phyloP scores from a whole-genome alignment of 306 rosid genomes.

The Datisca glomerata region DNA sequence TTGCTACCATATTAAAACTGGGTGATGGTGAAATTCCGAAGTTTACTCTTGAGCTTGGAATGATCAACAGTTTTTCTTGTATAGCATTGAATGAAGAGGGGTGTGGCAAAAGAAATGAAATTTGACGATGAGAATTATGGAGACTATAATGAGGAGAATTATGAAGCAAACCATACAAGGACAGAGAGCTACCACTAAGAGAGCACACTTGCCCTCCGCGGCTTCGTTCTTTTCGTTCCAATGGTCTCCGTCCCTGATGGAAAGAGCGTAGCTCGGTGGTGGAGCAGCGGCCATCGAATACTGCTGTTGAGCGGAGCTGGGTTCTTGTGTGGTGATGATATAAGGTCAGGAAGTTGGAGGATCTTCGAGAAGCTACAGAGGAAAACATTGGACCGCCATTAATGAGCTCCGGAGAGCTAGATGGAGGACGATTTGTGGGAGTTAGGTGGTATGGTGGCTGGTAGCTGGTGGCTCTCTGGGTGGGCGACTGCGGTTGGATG shows the following conservation, averaged over 20 bases:
- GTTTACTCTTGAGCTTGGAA: constrained; percentile 5
- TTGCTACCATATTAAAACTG: constrained; percentile 5
- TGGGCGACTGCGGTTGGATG: not conserved
- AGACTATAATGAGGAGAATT: constrained; percentile 36
- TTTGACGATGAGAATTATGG: constrained; percentile 53
- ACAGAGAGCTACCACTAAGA: constrained; percentile 63
- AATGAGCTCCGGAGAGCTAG: constrained; percentile 1
- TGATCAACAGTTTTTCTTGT: constrained; percentile 40
- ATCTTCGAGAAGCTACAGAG: constrained; percentile 11
- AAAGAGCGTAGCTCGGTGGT: constrained; percentile 37
- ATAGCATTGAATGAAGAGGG: constrained; percentile 48
- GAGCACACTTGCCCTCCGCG: constrained; percentile 35
- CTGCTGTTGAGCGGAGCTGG: not conserved
- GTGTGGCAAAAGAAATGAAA: constrained; percentile 77
- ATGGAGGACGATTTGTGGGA: not conserved
- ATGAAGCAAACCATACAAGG: constrained; percentile 79
- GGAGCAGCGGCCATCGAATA: constrained; percentile 40
- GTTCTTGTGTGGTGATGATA: constrained; percentile 1
- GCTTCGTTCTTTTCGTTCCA: constrained; percentile 22
- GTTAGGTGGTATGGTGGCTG: not conserved
- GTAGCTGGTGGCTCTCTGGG: not conserved
- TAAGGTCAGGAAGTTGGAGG: constrained; percentile 16
- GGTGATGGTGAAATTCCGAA: constrained; percentile 3
- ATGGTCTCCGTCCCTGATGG: constrained; percentile 25
- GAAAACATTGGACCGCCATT: constrained; percentile 58